Evolutionary conservation across 805 yeast genomes (phyloP).

Genomic region (Wickerhamomyces alni): DNA sequence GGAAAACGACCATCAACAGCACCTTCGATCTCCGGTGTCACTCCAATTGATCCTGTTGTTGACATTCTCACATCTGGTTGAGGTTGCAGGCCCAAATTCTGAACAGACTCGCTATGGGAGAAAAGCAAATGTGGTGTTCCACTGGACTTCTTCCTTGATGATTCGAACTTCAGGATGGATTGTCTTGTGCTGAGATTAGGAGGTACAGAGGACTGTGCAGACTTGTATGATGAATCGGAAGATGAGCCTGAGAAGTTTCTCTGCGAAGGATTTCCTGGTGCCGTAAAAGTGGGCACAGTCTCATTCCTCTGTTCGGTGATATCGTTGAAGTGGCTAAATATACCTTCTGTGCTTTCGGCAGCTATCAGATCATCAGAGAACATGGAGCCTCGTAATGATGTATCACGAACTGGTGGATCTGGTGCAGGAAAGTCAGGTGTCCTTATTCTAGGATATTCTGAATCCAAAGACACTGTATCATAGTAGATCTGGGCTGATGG

Average conservation of each 20-base stretch:
- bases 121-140: slow-evolving; percentile 18
- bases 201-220: slow-evolving; percentile 4
- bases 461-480: background rate
- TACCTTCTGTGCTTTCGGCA: no score
- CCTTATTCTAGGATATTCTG: background rate
- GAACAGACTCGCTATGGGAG: background rate
- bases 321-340: no score
- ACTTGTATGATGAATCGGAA: slow-evolving; percentile 5
- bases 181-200: slow-evolving; percentile 4
- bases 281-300: no score
- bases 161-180: slow-evolving; percentile 16
- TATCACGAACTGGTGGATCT: background rate
- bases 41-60: background rate
- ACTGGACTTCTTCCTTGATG: slow-evolving; percentile 17
- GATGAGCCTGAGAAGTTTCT: slow-evolving; percentile 4
- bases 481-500: background rate
- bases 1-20: background rate
- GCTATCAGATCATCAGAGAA: background rate
- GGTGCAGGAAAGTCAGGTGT: slow-evolving; percentile 10
- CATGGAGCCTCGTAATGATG: background rate
- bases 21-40: background rate
- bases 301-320: no score
- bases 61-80: background rate
- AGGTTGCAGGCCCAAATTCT: background rate
- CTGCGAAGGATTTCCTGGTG: background rate